A percentile compares a stretch with the other conserved stretches of the same genome.
These are phyloP conservation scores for Pascua guehoae DNA, from an alignment of 1,284 basidiomycete species.

Conservation along the genomic window DNA sequence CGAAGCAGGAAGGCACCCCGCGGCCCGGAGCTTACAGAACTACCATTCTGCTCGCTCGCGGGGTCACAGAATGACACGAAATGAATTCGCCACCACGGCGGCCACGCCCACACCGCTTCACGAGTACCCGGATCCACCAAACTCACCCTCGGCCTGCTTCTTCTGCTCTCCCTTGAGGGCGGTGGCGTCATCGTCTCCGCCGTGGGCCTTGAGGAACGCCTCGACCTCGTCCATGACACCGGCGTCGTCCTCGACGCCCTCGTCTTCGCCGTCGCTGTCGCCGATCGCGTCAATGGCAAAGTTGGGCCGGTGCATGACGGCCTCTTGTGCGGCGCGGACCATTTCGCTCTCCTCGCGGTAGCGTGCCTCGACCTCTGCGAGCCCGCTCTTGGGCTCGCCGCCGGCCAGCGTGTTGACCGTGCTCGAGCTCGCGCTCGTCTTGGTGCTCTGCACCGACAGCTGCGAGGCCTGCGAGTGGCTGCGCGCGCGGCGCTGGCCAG, in stretches of 20 bases:
- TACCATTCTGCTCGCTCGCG: too few relatives aligned
- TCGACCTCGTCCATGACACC: conserved; percentile 86
- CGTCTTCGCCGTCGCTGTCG: conserved; percentile 68
- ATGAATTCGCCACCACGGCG: not conserved
- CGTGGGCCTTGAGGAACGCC: conserved; percentile 75
- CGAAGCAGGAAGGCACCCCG: too few relatives aligned
- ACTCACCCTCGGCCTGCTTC: conserved; percentile 54
- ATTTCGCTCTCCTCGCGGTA: conserved; percentile 52
- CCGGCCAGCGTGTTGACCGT: conserved; percentile 51
- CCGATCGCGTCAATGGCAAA: conserved; percentile 91
- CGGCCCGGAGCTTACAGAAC: too few relatives aligned
- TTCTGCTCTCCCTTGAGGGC: conserved; percentile 80
- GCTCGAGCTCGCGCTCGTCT: conserved; percentile 53
- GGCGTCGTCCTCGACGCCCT: conserved; percentile 58
- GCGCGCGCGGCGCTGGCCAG: conserved; percentile 36
- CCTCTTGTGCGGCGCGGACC: conserved; percentile 73
- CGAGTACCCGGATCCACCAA: not conserved
- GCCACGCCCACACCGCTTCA: too few relatives aligned
- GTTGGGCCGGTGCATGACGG: conserved; percentile 80
- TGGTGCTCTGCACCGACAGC: conserved; percentile 29
- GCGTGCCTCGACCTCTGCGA: conserved; percentile 49
- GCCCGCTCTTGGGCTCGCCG: conserved; percentile 26
- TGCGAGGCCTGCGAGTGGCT: conserved; percentile 34
- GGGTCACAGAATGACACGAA: too few relatives aligned
- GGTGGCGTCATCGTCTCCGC: conserved; percentile 60